Evolutionary conservation across 352 stramenopile species (phyloP), one percentile per base, ranked within the genome.

Genomic region (Thalassiosira oceanica): DNA sequence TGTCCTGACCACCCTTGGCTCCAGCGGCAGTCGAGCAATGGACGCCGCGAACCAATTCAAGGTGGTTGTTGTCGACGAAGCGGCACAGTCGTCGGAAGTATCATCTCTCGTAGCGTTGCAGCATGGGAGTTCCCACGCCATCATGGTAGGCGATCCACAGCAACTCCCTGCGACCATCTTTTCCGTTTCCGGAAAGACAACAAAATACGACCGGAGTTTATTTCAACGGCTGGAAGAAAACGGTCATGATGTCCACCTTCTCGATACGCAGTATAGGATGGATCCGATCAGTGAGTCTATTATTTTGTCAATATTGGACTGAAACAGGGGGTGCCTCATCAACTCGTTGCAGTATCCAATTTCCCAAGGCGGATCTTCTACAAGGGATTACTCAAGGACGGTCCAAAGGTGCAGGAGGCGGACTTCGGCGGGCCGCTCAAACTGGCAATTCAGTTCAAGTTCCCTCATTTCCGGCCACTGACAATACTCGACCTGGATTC

Each of bases 351-450:
- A 51, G 92, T 99, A 42, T 93, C 94, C 13, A 93, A 97, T n/a
- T 99, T 99, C 64, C 96, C 97, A 3, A 97, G 95, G 5, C 92
- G 94, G 31, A 94, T 94, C 23, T 99, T 99, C 79, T 99, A 99
- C 66, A 93, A 89, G 39, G 94, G 81, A 15, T 74, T 75, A 26
- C 53, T 92, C 8, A 10, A 78, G 2, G 83, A 92, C 73, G 83
- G 76, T 16, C 67, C 71, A 13, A 91, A 89, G 64, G 83, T 91
- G 2, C 58, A 57, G 28, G 53, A 83, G 27, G 41, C 66, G 1
- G 56, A 76, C 11, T 91, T 86, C 52, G 85, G 83, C 6, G 83
- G 83, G 42, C 65, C 63, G 13, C 51, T 91, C 1, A 71, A 76
- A 28, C 39, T 35, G n/a, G 39, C 44, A n/a, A 21, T 90, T 7